A percentile compares a stretch with the other conserved stretches of the same genome.
Evolutionary conservation across 2,329 filamentous ascomycete species (phyloP).

Genomic region (Aspergillaceae sp.): DNA sequence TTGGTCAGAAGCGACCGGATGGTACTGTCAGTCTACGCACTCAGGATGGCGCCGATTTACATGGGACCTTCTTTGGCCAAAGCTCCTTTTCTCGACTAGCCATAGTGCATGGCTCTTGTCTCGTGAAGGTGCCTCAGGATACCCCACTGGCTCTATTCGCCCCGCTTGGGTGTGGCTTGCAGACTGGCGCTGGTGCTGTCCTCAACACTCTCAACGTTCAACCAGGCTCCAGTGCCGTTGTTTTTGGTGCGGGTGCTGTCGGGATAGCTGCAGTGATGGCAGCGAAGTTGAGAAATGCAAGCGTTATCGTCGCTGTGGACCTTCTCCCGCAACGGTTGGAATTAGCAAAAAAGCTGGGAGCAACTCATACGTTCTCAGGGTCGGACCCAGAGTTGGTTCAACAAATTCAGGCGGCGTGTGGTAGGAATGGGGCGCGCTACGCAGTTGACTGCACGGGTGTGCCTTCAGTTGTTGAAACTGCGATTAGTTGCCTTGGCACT

Average conservation of each 20-base stretch:
- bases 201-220: conserved; percentile 14
- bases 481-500: conserved; percentile 12
- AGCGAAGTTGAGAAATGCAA: conserved; percentile 14
- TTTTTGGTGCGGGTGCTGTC: conserved; percentile 25
- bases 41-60: conserved; percentile 4
- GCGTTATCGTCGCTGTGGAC: conserved; percentile 21
- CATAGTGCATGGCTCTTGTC: conserved; percentile 17
- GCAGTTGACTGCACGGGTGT: conserved; percentile 16
- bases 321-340: conserved; percentile 10
- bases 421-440: conserved; percentile 5
- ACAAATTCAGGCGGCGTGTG: conserved; percentile 5
- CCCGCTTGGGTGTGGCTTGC: conserved; percentile 24
- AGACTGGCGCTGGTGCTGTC: conserved; percentile 22
- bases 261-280: conserved; percentile 27
- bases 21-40: conserved; percentile 1
- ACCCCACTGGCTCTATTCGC: conserved; percentile 15
- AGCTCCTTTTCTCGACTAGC: conserved; percentile 25
- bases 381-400: conserved; percentile 2
- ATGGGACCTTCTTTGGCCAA: conserved; percentile 31
- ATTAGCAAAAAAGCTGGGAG: conserved; percentile 18
- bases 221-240: conserved; percentile 14
- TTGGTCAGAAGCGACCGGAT: conserved; percentile 8
- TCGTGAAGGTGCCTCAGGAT: conserved; percentile 11
- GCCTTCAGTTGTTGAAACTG: conserved; percentile 9
- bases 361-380: conserved; percentile 16